Evolutionary conservation across 208 protist species (phyloP).

Genomic region (Crithidia brevicula): DNA sequence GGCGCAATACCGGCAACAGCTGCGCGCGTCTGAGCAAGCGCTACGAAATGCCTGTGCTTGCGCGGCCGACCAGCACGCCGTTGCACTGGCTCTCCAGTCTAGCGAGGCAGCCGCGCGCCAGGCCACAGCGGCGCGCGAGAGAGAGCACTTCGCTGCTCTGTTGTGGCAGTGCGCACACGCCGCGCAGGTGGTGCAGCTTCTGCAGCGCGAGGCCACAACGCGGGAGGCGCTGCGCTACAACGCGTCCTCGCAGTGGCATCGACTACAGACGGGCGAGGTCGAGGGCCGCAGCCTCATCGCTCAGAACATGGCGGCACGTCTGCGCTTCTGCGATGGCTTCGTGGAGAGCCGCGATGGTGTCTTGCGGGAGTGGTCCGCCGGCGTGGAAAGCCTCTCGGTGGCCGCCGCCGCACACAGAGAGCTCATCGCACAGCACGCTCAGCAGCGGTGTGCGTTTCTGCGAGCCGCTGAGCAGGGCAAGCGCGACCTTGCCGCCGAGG

Average conservation of each 20-base stretch:
- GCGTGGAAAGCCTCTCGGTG: conserved; percentile 18
- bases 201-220: conserved; percentile 31
- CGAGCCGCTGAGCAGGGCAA: conserved; percentile 37
- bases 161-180: conserved; percentile 1
- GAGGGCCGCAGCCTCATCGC: conserved; percentile 25
- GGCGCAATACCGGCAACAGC: conserved; percentile 27
- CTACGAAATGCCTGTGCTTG: conserved; percentile 16
- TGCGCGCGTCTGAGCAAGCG: conserved; percentile 30
- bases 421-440: conserved; percentile 10
- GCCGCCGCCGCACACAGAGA: conserved; percentile 14
- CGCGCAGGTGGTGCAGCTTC: conserved; percentile 8
- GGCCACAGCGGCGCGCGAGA: conserved; percentile 34
- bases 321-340: conserved; percentile 26
- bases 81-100: conserved; percentile 34
- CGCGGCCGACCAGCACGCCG: conserved; percentile 31
- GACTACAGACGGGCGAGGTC: conserved; percentile 23
- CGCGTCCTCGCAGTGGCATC: conserved; percentile 38
- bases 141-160: conserved; percentile 13
- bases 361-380: not conserved
- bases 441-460: conserved; percentile 20
- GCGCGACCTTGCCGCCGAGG: conserved; percentile 38
- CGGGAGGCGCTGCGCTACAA: conserved; percentile 39
- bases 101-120: conserved; percentile 60
- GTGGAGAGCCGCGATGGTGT: conserved; percentile 17
- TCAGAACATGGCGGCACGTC: conserved; percentile 31